Evolutionary conservation across 768 basidiomycete genomes (phyloP), one percentile per base, ranked within the genome.

Genomic region (Dacryopinax spathularia): DNA sequence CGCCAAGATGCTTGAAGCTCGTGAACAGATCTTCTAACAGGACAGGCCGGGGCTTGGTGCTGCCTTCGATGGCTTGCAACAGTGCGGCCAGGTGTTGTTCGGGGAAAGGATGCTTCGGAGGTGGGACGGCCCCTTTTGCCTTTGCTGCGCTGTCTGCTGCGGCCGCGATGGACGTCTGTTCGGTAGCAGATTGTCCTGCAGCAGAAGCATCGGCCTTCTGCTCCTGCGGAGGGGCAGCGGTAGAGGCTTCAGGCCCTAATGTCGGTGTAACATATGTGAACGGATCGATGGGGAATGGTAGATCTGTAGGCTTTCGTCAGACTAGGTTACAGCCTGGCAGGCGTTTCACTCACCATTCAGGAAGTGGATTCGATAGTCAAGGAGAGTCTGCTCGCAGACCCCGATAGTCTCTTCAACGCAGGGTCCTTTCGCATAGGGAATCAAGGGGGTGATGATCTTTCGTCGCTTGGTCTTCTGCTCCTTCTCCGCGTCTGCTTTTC

Each of bases 391-490:
- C 41, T 81, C 78, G 69, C 86, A 86, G 20, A 80, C 74, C 1
- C 88, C 88, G 64, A 94, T 77, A 12, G 72, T 72, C 1, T 77
- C 73, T 72, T 95, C 92, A 84, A 87, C 93, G 64, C 80, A 80
- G 31, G 93, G 91, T 2, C 93, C 93, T 72, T 86, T 91, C 20
- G 80, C 77, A 67, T 86, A 90, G 16, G 91, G 87, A 2, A 91
- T 81, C 15, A 97, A 80, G 1, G 87, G 88, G 2, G 87, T 77
- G n/a, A 33, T 27, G 29, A 91, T 85, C 16, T 86, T 81, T 67
- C 87, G 88, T 68, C 88, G 80, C 71, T 85, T 89, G 77, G 89
- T 90, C 64, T 73, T 78, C 60, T 68, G 71, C 56, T 80, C 81
- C 6, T 69, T 70, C 33, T 77, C 78, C 31, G 66, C 71, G 60